A percentile compares a stretch with the other conserved stretches of the same genome.
Evolutionary conservation across 1,284 basidiomycete species (phyloP).

Genomic region (Ustilago lituana): DNA sequence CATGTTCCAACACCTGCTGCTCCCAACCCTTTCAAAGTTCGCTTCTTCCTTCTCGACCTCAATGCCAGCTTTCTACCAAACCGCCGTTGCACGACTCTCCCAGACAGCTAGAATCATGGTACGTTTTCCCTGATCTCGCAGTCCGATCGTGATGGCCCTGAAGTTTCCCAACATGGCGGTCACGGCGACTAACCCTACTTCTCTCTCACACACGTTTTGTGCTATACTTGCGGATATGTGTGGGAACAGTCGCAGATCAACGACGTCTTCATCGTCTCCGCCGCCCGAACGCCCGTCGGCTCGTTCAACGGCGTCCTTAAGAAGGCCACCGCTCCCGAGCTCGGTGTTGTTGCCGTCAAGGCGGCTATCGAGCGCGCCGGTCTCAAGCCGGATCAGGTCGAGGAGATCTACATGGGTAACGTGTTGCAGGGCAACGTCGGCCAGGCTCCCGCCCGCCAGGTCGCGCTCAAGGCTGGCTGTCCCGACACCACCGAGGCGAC

Average conservation of each 20-base stretch:
- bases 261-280: conserved; percentile 92
- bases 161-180: no score
- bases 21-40: not conserved
- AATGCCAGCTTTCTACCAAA: conserved; percentile 56
- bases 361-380: conserved; percentile 80
- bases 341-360: conserved; percentile 88
- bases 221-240: no score
- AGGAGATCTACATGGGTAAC: conserved; percentile 97
- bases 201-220: not conserved
- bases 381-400: conserved; percentile 81
- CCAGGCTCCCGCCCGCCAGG: conserved; percentile 69
- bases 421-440: conserved; percentile 69
- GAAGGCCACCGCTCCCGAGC: conserved; percentile 85
- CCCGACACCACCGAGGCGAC: conserved; percentile 89
- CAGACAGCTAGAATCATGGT: conserved; percentile 60
- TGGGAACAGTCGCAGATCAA: conserved; percentile 40
- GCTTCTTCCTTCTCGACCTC: conserved; percentile 13
- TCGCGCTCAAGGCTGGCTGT: conserved; percentile 85
- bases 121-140: conserved; percentile 14
- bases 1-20: conserved; percentile 7
- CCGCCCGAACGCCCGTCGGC: conserved; percentile 92
- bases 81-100: conserved; percentile 52
- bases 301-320: conserved; percentile 91
- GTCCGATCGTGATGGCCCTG: no score
- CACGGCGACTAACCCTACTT: conserved; percentile 2